phyloP scores from a whole-genome alignment of 2,329 filamentous ascomycete species.

The Pestalotiopsis fici region DNA sequence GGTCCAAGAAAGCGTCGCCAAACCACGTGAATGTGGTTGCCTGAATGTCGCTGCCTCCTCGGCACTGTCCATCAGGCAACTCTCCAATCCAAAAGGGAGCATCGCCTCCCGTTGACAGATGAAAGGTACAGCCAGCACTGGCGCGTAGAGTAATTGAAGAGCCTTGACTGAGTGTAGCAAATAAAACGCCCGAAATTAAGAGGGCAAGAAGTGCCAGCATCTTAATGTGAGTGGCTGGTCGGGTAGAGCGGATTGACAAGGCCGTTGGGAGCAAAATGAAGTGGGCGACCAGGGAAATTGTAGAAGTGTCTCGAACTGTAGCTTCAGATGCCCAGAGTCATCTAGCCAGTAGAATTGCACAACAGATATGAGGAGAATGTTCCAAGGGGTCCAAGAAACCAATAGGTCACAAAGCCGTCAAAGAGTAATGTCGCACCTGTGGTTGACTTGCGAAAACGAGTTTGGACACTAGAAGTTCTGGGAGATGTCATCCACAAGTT shows the following conservation, averaged over 20 bases:
- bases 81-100: slow-evolving; percentile 57
- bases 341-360: not conserved
- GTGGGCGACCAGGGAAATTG: not conserved
- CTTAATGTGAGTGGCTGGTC: slow-evolving; percentile 16
- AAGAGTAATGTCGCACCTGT: not conserved
- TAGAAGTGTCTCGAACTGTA: not conserved
- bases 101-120: slow-evolving; percentile 46
- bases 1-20: slow-evolving; percentile 56
- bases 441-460: not conserved
- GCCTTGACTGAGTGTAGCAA: slow-evolving; percentile 11
- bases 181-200: slow-evolving; percentile 14
- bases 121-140: slow-evolving; percentile 53
- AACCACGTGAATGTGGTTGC: slow-evolving; percentile 56
- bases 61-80: slow-evolving; percentile 62
- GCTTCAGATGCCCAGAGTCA: not conserved
- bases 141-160: slow-evolving; percentile 37
- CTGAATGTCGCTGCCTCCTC: slow-evolving; percentile 51
- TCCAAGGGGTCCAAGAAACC: slow-evolving; percentile 4
- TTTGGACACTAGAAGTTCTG: not conserved
- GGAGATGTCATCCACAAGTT: not conserved
- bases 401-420: not conserved
- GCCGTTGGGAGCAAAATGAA: slow-evolving; percentile 5
- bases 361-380: not conserved
- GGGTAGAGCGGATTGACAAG: slow-evolving; percentile 5
- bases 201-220: slow-evolving; percentile 22